Base-by-base conservation (phyloP, 495 filamentous ascomycete genomes). In the Aspergillus mulundensis region DNA sequence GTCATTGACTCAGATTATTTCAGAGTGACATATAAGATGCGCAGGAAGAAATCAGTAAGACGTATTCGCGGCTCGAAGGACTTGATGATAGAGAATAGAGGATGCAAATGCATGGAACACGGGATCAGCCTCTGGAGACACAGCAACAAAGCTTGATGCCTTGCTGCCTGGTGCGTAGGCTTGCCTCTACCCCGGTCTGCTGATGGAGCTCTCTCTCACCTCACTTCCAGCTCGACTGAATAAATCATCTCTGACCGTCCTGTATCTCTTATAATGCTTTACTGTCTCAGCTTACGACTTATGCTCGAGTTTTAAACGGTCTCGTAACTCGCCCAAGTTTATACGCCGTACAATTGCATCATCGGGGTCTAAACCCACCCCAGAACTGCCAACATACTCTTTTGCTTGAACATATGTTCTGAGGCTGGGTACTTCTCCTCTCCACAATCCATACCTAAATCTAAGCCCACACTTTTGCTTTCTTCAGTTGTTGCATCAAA, bases 121-220 rank as follows among this genome's bases (percentile, higher is more conserved):
- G 38, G 54, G 54, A 59, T 49, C 56, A 61, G 57, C 54, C 63
- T 59, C 57, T 69, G 53, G 28, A 19, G 32, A n/a, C n/a, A n/a
- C 32, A 1, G 12, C 28, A 45, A 60, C 64, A 51, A 19, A n/a
- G 63, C 65, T 12, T 24, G 19, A 38, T 48, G 34, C 40, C 54
- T 53, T 53, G 24, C n/a, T 53, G 50, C 50, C 50, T 43, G 23
- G 50, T 19, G 11, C 15, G 10, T 23, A n/a, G n/a, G n/a, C n/a
- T n/a, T n/a, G n/a, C n/a, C n/a, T n/a, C n/a, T n/a, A n/a, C n/a
- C n/a, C n/a, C n/a, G n/a, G n/a, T n/a, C n/a, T n/a, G n/a, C n/a
- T n/a, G n/a, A n/a, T n/a, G n/a, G n/a, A n/a, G n/a, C n/a, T n/a
- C n/a, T n/a, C n/a, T n/a, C n/a, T n/a, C n/a, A n/a, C n/a, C n/a